These are phyloP conservation scores for Aristolochia fimbriata DNA, from an alignment of 164 flowering plant species.

Conservation along the genomic window DNA sequence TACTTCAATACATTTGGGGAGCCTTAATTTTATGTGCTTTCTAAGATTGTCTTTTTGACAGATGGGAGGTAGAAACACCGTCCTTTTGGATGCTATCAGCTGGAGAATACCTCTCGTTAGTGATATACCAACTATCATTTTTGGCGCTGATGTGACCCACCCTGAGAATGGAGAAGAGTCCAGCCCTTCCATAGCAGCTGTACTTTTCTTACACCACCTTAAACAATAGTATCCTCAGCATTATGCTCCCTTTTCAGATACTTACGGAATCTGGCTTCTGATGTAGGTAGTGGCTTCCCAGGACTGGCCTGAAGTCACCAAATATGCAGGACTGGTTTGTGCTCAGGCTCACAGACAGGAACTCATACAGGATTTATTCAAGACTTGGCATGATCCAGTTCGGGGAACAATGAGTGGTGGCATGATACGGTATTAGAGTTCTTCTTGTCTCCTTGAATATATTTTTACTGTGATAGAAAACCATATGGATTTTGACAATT, in stretches of 20 bases:
- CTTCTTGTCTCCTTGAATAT: background rate
- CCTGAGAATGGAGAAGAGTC: conserved; percentile 83
- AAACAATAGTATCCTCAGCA: background rate
- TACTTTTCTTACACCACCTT: conserved; percentile 13
- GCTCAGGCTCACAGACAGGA: conserved; percentile 29
- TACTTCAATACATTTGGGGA: no score
- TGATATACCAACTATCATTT: conserved; percentile 80
- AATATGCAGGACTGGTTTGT: conserved; percentile 20
- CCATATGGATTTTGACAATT: no score
- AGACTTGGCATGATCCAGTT: conserved; percentile 21
- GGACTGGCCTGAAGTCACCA: conserved; percentile 20
- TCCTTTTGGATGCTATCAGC: conserved; percentile 71
- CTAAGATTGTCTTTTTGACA: conserved; percentile 8
- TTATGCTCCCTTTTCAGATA: conserved; percentile 3
- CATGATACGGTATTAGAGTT: conserved; percentile 16
- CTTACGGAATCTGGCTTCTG: conserved; percentile 13
- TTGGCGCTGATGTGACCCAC: conserved; percentile 87
- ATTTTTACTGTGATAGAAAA: background rate
- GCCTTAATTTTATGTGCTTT: no score
- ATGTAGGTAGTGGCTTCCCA: conserved; percentile 25
- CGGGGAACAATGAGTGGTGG: conserved; percentile 20
- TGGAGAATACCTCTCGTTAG: conserved; percentile 76
- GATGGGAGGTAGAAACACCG: conserved; percentile 89
- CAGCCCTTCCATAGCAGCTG: conserved; percentile 86
- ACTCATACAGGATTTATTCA: conserved; percentile 25